Conservation (phyloP, 2,329 filamentous ascomycete species). For the Colletotrichum australisinense region DNA sequence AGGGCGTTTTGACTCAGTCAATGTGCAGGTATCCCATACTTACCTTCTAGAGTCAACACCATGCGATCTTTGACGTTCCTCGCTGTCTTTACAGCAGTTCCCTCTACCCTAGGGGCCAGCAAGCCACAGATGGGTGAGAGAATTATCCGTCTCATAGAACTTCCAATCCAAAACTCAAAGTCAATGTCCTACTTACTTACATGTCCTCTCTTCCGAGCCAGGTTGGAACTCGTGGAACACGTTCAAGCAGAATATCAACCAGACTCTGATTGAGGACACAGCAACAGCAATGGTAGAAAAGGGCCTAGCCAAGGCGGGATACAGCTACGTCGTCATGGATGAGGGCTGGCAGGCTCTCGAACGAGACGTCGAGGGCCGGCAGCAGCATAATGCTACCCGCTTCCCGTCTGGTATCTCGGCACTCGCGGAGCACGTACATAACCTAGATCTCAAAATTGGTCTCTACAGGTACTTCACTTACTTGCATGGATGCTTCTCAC, state of each 20-base stretch:
- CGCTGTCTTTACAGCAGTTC: neutral
- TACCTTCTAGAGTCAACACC: neutral
- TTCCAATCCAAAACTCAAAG: neutral
- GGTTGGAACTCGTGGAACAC: constrained; percentile 35
- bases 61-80: neutral
- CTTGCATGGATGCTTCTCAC: neutral
- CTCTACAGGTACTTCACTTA: constrained; percentile 54
- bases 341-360: constrained; percentile 18
- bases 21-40: neutral
- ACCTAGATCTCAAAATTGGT: constrained; percentile 60
- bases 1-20: too few relatives aligned
- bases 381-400: constrained; percentile 8
- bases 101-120: neutral
- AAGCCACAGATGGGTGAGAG: constrained; percentile 10
- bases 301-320: constrained; percentile 18
- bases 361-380: constrained; percentile 5
- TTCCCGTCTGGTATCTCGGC: constrained; percentile 38
- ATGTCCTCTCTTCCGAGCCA: constrained; percentile 44
- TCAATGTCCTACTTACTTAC: constrained; percentile 16
- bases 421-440: constrained; percentile 59
- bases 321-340: constrained; percentile 29
- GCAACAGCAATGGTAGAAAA: constrained; percentile 15
- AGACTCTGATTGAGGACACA: constrained; percentile 35
- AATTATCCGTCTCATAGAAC: neutral
- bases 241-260: constrained; percentile 37